Evolutionary conservation across 179 eudicot genomes (phyloP), one percentile per base, ranked within the genome.

Genomic region (Gypsophila paniculata): DNA sequence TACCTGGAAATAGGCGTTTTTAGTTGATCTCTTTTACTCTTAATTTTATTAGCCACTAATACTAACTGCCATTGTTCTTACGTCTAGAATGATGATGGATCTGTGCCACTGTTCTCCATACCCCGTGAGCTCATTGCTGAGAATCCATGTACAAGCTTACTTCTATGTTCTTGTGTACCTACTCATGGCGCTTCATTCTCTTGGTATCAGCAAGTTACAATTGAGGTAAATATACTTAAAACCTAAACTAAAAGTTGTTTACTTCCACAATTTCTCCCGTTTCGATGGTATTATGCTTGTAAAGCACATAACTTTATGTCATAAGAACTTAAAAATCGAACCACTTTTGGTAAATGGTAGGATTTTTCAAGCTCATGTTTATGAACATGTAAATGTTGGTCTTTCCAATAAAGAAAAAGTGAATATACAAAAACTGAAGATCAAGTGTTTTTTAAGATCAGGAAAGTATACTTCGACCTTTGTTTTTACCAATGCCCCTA

Each of bases 101-200:
- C 78, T 54, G 88, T 78, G 82, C 94, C 96, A 6, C 64, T 91
- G 68, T 88, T 86, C 76, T 94, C 97, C 61, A 74, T 89, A 79
- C 99, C 99, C 70, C 97, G 88, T 74, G 84, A 82, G 70, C 69
- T 58, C 72, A 91, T 91, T 68, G 94, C 91, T 57, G 96, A 87
- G 78, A 94, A 94, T 81, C 92, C 94, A 32, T 94, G 78, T 78
- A 88, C 99, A 46, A 94, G 92, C 84, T 83, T 91, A 63, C 90
- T 94, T 67, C 69, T 91, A 52, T 91, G 91, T 75, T 86, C 93
- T 74, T 85, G 79, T 79, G 76, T 61, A 32, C 87, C 93, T 61
- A 76, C 88, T 72, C 69, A 70, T 39, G 61, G 58, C 42, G 71
- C 82, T 12, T 78, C 85, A 9, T 63, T 77, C 68, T 82, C 85